Conservation (phyloP, 2,329 filamentous ascomycete genomes). For the Exophiala dermatitidis region DNA sequence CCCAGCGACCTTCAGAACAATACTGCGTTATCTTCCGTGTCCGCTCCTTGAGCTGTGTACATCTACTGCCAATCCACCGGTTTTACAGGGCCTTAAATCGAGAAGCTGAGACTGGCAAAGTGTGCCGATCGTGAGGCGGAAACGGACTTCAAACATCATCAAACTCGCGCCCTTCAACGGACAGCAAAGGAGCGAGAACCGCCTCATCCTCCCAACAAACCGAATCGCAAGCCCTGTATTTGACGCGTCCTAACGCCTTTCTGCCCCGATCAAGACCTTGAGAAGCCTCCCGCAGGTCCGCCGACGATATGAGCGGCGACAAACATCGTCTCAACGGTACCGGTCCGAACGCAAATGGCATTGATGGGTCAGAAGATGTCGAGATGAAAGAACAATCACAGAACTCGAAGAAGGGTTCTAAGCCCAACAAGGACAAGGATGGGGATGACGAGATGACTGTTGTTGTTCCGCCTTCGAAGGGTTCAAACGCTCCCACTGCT, state of each 20-base stretch:
- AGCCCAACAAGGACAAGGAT: slow-evolving; percentile 60
- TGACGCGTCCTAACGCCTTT: neutral
- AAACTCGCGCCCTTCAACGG: neutral
- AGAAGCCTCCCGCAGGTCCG: neutral
- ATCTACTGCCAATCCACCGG: neutral
- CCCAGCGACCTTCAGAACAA: neutral
- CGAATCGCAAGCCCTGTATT: neutral
- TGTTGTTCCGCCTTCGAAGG: slow-evolving; percentile 67
- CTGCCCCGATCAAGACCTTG: neutral
- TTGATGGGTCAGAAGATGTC: slow-evolving; percentile 59
- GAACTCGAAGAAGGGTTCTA: slow-evolving; percentile 47
- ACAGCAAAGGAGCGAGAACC: neutral
- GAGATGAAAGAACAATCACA: slow-evolving; percentile 61
- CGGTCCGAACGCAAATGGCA: slow-evolving; percentile 61
- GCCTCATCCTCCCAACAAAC: neutral
- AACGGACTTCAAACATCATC: slow-evolving; percentile 42
- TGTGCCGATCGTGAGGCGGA: slow-evolving; percentile 36
- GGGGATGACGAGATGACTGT: slow-evolving; percentile 73
- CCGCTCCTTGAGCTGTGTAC: neutral
- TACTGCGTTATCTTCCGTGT: neutral
- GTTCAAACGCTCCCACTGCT: slow-evolving; percentile 51
- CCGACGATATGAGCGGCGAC: slow-evolving; percentile 58
- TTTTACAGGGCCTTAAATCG: neutral
- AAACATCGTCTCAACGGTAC: slow-evolving; percentile 61
- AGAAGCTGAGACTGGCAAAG: neutral